Evolutionary conservation across 352 stramenopile species (phyloP).

Genomic region (Phytophthora hibernalis): DNA sequence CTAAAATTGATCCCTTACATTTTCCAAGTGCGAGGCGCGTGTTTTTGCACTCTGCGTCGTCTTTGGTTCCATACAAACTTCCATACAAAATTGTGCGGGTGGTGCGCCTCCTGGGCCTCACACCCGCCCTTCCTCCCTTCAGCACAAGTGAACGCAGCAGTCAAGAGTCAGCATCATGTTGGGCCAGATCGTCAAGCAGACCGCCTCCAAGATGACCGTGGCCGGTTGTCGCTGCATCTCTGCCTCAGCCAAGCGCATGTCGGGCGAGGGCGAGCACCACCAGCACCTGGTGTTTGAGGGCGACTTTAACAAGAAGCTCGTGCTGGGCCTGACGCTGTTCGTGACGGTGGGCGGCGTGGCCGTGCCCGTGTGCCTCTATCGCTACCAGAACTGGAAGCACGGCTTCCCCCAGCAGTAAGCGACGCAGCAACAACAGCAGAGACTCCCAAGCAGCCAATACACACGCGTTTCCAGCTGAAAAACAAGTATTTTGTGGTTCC

Average conservation of each 20-base stretch:
- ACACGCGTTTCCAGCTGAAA: conserved; percentile 7
- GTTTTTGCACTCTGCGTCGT: conserved; percentile 36
- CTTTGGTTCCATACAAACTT: conserved; percentile 17
- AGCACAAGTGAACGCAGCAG: conserved; percentile 23
- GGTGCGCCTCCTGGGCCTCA: conserved; percentile 21
- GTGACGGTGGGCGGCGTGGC: conserved; percentile 71
- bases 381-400: conserved; percentile 93
- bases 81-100: conserved; percentile 29
- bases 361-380: conserved; percentile 69
- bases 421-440: neutral
- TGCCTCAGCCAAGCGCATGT: conserved; percentile 78
- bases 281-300: conserved; percentile 87
- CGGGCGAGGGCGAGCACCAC: conserved; percentile 80
- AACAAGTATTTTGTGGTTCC: conserved; percentile 25
- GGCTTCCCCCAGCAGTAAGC: conserved; percentile 85
- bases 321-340: conserved; percentile 61
- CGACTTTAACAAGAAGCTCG: conserved; percentile 80
- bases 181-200: conserved; percentile 76
- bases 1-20: conserved; percentile 6
- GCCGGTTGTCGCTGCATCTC: conserved; percentile 75
- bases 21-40: conserved; percentile 5
- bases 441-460: too few species aligned
- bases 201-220: conserved; percentile 60
- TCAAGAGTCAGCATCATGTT: conserved; percentile 47
- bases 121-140: conserved; percentile 20